Conservation (phyloP, 805 yeast genomes). For the Metschnikowia peoriensis region DNA sequence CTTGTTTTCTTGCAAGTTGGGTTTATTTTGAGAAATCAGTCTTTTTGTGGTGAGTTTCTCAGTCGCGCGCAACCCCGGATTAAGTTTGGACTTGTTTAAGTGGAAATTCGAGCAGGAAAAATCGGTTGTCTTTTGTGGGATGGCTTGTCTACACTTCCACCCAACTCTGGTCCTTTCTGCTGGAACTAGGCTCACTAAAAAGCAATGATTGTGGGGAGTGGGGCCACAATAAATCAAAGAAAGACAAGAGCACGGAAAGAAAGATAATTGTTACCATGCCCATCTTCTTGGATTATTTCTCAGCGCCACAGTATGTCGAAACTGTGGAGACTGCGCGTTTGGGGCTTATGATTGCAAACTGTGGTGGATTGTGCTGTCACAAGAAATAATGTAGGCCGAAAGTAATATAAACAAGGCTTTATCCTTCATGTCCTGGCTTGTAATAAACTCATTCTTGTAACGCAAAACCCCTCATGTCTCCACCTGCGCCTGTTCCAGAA, state of each 20-base stretch:
- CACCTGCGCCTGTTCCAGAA: slow-evolving; percentile 1
- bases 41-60: too few species aligned
- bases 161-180: too few species aligned
- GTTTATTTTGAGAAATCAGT: too few species aligned
- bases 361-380: not conserved
- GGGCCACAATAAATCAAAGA: slow-evolving; percentile 4
- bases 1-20: too few species aligned
- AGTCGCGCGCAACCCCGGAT: too few species aligned
- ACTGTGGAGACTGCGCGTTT: not conserved
- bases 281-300: not conserved
- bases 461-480: slow-evolving; percentile 1
- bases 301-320: not conserved
- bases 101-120: too few species aligned
- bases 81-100: too few species aligned
- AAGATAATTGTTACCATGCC: not conserved
- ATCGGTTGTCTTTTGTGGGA: too few species aligned
- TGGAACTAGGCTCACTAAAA: too few species aligned
- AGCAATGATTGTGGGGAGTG: not conserved
- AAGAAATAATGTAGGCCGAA: not conserved
- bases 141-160: too few species aligned
- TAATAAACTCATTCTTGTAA: not conserved
- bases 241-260: not conserved
- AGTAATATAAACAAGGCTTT: not conserved
- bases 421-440: too few species aligned
- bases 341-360: not conserved